Evolutionary conservation across 192 early-diverging fungal species (phyloP).

Genomic region (Entomortierella parvispora): DNA sequence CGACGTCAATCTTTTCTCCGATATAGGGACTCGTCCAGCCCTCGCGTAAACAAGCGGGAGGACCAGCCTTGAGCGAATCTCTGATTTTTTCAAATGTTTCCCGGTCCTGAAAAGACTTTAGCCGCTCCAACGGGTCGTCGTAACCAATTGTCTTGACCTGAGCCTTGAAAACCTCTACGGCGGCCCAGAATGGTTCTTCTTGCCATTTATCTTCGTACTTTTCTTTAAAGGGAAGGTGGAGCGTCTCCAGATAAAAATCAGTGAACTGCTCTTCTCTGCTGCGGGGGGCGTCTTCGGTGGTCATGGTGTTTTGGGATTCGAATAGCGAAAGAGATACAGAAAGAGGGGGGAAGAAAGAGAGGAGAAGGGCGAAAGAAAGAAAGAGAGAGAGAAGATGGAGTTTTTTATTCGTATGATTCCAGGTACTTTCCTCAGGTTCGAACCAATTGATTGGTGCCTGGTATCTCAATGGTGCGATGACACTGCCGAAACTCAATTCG

Average conservation of each 20-base stretch:
- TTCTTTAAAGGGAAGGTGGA: constrained; percentile 17
- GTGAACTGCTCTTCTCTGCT: constrained; percentile 2
- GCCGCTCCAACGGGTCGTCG: constrained; percentile 33
- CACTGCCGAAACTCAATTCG: too few relatives aligned
- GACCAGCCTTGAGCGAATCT: constrained; percentile 26
- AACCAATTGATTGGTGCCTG: too few relatives aligned
- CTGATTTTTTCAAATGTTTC: constrained; percentile 23
- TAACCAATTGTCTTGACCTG: constrained; percentile 20
- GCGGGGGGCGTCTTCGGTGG: background rate
- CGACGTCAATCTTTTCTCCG: constrained; percentile 17
- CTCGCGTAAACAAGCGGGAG: constrained; percentile 16
- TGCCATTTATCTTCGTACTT: constrained; percentile 43
- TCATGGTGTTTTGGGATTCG: background rate
- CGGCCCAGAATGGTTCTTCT: constrained; percentile 30
- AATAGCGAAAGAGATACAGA: background rate
- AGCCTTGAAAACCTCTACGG: constrained; percentile 31
- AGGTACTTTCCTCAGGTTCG: too few relatives aligned
- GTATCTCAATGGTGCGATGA: too few relatives aligned
- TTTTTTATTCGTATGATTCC: too few relatives aligned
- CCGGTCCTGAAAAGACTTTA: too few relatives aligned
- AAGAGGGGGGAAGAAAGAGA: background rate
- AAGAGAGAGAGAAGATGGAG: background rate
- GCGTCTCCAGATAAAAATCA: constrained; percentile 8
- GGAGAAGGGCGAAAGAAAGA: background rate
- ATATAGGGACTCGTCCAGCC: constrained; percentile 31